Evolutionary conservation across 2,329 filamentous ascomycete species (phyloP).

Genomic region (Conoideocrella luteorostrata): DNA sequence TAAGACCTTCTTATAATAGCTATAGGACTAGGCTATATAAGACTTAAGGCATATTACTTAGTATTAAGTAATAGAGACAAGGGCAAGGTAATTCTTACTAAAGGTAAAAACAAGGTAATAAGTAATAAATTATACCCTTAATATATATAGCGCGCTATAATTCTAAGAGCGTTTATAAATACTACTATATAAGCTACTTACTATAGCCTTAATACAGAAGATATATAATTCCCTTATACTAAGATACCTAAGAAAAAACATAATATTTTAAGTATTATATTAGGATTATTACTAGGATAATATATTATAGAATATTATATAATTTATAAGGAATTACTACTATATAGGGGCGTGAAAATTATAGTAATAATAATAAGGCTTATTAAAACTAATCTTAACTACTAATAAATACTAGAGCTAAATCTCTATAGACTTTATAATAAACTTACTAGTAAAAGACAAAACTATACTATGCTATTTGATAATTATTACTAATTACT

Average conservation of each 20-base stretch:
- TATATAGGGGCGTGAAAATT: background rate
- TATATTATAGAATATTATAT: background rate
- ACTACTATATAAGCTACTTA: background rate
- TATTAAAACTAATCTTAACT: background rate
- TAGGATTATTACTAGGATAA: background rate
- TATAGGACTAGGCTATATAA: background rate
- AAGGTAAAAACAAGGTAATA: background rate
- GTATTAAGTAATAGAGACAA: background rate
- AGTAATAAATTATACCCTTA: constrained; percentile 4
- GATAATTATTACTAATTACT: constrained; percentile 6
- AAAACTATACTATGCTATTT: background rate
- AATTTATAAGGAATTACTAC: constrained; percentile 3
- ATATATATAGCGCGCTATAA: constrained; percentile 4
- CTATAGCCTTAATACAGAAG: constrained; percentile 1
- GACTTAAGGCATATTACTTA: background rate
- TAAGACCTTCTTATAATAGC: background rate
- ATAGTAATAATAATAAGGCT: constrained; percentile 5
- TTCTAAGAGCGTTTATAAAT: background rate
- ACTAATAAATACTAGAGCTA: constrained; percentile 1
- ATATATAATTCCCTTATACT: background rate
- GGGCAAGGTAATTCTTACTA: background rate
- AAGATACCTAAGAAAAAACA: background rate
- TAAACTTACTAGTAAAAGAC: constrained; percentile 1
- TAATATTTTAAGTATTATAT: background rate
- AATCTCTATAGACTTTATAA: constrained; percentile 11